Percentiles rank a stretch among this genome's conserved stretches.
These are phyloP conservation scores for Verticillium albo-atrum DNA, from an alignment of 2,329 filamentous ascomycete species.

Conservation along the genomic window DNA sequence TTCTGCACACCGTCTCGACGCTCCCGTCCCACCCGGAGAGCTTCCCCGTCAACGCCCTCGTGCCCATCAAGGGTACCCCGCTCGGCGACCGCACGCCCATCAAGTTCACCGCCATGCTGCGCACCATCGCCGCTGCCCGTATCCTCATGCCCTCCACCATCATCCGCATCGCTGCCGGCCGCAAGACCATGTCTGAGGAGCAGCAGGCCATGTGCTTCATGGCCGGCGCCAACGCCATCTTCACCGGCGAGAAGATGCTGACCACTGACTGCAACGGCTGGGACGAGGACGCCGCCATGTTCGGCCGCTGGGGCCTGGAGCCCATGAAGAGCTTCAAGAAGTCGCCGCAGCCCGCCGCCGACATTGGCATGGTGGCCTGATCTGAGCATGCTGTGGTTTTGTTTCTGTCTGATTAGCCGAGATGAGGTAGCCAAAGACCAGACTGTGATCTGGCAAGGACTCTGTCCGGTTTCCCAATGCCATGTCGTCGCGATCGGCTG, in stretches of 20 bases:
- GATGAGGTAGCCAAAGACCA: too few species aligned
- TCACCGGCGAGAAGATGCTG: constrained; percentile 93
- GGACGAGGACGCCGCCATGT: constrained; percentile 84
- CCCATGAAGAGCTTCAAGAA: constrained; percentile 63
- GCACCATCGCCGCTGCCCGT: constrained; percentile 79
- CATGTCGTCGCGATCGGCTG: too few species aligned
- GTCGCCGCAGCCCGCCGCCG: constrained; percentile 13
- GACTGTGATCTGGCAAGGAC: too few species aligned
- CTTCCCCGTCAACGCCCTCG: constrained; percentile 86
- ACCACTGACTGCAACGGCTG: constrained; percentile 88
- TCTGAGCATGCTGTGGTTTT: background rate
- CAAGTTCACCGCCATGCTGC: constrained; percentile 71
- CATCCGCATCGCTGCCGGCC: constrained; percentile 78
- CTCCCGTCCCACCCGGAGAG: constrained; percentile 81
- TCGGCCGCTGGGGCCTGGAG: constrained; percentile 74
- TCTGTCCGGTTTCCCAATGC: too few species aligned
- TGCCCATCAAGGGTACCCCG: constrained; percentile 87
- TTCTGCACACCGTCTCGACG: constrained; percentile 78
- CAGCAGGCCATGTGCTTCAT: constrained; percentile 87
- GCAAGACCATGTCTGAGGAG: constrained; percentile 81
- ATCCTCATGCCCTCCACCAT: constrained; percentile 82
- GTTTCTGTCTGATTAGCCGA: too few species aligned
- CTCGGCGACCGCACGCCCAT: constrained; percentile 70
- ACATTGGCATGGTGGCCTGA: background rate
- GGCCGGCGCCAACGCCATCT: constrained; percentile 90